These are phyloP conservation scores for Skeletonema potamos DNA, from an alignment of 108 stramenopile genomes.

Conservation along the genomic window DNA sequence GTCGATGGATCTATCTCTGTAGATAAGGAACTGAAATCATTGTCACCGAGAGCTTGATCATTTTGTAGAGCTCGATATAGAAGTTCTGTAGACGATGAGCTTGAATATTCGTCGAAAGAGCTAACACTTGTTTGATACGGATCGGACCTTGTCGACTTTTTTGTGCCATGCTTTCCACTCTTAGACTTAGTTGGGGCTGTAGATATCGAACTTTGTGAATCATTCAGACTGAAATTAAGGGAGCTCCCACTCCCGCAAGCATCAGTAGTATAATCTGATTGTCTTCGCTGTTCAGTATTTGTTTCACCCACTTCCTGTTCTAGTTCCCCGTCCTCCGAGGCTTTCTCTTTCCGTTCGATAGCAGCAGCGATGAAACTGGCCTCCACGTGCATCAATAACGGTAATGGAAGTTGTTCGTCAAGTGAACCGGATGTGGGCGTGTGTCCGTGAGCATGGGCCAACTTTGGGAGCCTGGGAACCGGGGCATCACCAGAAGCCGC, in stretches of 20 bases:
- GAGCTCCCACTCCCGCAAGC: background rate
- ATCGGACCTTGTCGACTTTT: background rate
- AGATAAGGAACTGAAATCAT: background rate
- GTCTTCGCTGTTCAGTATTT: too few species aligned
- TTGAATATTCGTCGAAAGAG: background rate
- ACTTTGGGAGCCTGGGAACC: too few species aligned
- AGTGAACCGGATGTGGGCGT: too few species aligned
- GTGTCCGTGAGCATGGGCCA: too few species aligned
- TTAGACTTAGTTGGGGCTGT: background rate
- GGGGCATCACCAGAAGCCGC: too few species aligned
- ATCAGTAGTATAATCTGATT: background rate
- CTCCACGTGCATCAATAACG: too few species aligned
- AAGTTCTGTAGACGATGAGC: background rate
- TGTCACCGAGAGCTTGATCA: background rate
- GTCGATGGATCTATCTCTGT: background rate
- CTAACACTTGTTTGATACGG: background rate
- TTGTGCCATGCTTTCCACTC: background rate
- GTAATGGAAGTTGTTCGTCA: too few species aligned
- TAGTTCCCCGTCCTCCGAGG: too few species aligned
- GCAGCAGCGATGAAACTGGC: too few species aligned
- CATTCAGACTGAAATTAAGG: too few species aligned
- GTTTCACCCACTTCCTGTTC: too few species aligned
- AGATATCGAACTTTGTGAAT: background rate
- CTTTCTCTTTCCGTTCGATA: too few species aligned
- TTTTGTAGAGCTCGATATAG: background rate